Conservation (phyloP, 2,329 filamentous ascomycete species). For the Mycogone perniciosa region DNA sequence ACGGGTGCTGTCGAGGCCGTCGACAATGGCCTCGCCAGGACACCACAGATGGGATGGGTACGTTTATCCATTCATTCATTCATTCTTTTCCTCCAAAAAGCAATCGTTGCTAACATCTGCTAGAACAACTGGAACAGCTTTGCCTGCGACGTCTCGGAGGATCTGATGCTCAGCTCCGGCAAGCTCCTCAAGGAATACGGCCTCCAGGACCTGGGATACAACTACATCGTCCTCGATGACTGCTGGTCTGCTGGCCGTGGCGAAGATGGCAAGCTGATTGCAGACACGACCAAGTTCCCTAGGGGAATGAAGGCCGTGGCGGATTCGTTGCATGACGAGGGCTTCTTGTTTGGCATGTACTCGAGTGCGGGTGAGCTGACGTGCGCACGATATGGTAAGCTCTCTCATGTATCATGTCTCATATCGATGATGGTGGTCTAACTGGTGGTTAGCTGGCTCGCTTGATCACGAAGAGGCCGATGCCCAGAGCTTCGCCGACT, state of each 20-base stretch:
- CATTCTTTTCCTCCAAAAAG: background rate
- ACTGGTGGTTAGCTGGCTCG: slow-evolving; percentile 36
- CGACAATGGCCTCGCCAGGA: slow-evolving; percentile 7
- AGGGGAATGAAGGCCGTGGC: slow-evolving; percentile 30
- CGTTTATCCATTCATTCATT: background rate
- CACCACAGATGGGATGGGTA: slow-evolving; percentile 14
- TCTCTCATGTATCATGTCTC: background rate
- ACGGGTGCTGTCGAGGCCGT: slow-evolving; percentile 3
- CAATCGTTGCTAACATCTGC: background rate
- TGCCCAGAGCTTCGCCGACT: slow-evolving; percentile 44
- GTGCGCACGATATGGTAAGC: slow-evolving; percentile 31
- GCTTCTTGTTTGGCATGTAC: slow-evolving; percentile 35
- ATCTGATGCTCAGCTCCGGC: slow-evolving; percentile 16
- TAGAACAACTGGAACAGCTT: slow-evolving; percentile 14
- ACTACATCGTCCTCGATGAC: slow-evolving; percentile 29
- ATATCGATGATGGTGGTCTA: slow-evolving; percentile 12
- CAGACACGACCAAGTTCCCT: slow-evolving; percentile 30
- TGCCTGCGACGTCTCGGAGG: slow-evolving; percentile 13
- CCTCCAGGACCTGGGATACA: slow-evolving; percentile 23
- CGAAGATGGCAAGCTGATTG: slow-evolving; percentile 22
- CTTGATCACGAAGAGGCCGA: slow-evolving; percentile 47
- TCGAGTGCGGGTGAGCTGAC: slow-evolving; percentile 39
- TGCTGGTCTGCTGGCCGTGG: slow-evolving; percentile 27
- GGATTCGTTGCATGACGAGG: slow-evolving; percentile 28
- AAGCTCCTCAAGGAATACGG: slow-evolving; percentile 21